These are phyloP conservation scores for Gossypium australe DNA, from an alignment of 345 rosid species.

Conservation along the genomic window DNA sequence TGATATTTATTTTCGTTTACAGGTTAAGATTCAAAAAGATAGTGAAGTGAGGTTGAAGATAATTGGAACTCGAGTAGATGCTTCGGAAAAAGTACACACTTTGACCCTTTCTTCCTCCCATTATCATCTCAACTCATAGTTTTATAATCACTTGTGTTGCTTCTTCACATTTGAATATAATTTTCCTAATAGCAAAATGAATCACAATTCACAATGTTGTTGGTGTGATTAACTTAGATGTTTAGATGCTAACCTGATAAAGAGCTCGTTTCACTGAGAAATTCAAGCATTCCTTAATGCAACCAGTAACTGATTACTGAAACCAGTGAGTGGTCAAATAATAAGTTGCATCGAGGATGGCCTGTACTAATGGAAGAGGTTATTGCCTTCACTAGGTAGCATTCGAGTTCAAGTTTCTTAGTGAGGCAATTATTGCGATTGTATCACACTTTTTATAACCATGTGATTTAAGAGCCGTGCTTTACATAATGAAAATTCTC, in stretches of 20 bases:
- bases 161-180: neutral
- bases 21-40: conserved; percentile 92
- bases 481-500: neutral
- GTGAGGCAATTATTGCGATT: neutral
- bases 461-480: neutral
- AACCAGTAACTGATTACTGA: neutral
- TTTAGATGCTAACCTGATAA: neutral
- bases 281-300: neutral
- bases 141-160: conserved; percentile 13
- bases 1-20: conserved; percentile 6
- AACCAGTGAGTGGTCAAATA: neutral
- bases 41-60: conserved; percentile 92
- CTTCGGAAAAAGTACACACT: conserved; percentile 67
- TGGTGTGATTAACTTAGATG: neutral
- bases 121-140: neutral
- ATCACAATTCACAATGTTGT: neutral
- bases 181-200: neutral
- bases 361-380: neutral
- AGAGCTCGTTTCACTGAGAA: neutral
- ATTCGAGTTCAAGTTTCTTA: neutral
- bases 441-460: neutral
- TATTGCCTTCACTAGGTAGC: neutral
- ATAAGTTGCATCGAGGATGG: neutral
- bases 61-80: conserved; percentile 90
- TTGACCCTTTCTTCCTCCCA: neutral